Evolutionary conservation across 1,284 basidiomycete genomes (phyloP), one percentile per base, ranked within the genome.

Genomic region (Gastroboletus turbinatus): DNA sequence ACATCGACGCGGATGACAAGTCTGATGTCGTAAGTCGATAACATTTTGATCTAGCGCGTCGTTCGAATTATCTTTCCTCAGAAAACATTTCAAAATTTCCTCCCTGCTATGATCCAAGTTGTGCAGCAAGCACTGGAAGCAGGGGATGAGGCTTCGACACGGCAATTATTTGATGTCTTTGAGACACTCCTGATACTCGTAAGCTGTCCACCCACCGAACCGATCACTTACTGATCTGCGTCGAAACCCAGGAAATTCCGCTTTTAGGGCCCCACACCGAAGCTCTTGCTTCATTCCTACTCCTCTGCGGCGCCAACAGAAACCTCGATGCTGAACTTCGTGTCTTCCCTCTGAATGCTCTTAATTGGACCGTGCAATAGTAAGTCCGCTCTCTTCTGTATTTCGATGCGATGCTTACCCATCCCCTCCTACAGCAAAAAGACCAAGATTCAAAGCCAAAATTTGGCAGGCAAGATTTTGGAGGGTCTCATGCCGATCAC

Each of bases 331-430:
- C 81, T 58, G 92, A 92, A 49, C 84, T 98, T 58, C 90, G 97
- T 59, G 85, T 95, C 60, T 91, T 97, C 71, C 89, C 92, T 27
- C 83, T 99, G 56, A 99, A 98, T 70, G 92, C 94, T 21, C 84
- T 99, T 33, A 92, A 94, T 68, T 99, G 96, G 96, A 94, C 90
- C 47, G 88, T 97, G 57, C 90, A 92, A 78, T 96, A 96, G 92
- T 88, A 67, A 58, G 75, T 48, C 13, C 39, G 25, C 21, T 21
- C 48, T 21, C 50, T 27, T 49, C 32, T 16, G n/a, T 40, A 25
- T 23, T 25, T 14, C 25, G 3, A 33, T 46, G 17, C 14, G 4
- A 40, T 32, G 6, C 19, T 59, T 4, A 57, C 23, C 25, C 21
- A 10, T 59, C 48, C 56, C n/a, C 3, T 54, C 21, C 1, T 33